phyloP scores from a whole-genome alignment of 2,329 filamentous ascomycete genomes.

The Aureobasidium sp. region DNA sequence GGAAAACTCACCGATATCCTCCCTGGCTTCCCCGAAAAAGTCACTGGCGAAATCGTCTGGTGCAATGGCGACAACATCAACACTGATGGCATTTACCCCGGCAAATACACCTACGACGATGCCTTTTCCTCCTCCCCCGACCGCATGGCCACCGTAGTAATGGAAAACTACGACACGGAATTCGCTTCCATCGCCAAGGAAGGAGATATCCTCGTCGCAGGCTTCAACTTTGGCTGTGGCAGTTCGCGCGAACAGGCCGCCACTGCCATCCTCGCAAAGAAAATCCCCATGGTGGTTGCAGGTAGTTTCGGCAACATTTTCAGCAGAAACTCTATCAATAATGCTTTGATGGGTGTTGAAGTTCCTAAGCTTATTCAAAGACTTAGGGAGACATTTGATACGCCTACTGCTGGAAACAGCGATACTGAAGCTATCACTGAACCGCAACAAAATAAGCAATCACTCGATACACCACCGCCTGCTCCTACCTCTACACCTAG shows the following conservation, averaged over 20 bases:
- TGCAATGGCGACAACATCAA: constrained; percentile 81
- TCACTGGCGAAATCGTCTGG: constrained; percentile 82
- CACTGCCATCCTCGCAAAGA: constrained; percentile 72
- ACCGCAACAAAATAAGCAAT: constrained; percentile 42
- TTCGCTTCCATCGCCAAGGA: constrained; percentile 57
- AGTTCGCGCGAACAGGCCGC: constrained; percentile 78
- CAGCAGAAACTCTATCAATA: constrained; percentile 69
- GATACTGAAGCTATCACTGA: constrained; percentile 32
- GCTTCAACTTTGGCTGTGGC: constrained; percentile 85
- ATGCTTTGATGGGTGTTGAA: constrained; percentile 65
- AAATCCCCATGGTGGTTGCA: constrained; percentile 70
- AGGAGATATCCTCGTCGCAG: constrained; percentile 74
- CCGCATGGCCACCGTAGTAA: constrained; percentile 81
- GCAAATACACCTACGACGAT: constrained; percentile 89
- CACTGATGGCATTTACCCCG: constrained; percentile 88
- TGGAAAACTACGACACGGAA: constrained; percentile 81
- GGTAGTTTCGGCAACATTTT: constrained; percentile 84
- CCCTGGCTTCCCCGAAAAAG: constrained; percentile 75
- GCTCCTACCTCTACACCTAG: constrained; percentile 25
- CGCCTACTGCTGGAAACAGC: background rate
- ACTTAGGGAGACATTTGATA: constrained; percentile 52
- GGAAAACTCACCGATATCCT: constrained; percentile 58
- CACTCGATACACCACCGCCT: constrained; percentile 42
- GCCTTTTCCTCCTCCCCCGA: constrained; percentile 62
- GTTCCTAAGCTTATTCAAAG: constrained; percentile 59